Base-by-base conservation (phyloP, 169 alveolate genomes). In the Cryptosporidium ryanae region DNA sequence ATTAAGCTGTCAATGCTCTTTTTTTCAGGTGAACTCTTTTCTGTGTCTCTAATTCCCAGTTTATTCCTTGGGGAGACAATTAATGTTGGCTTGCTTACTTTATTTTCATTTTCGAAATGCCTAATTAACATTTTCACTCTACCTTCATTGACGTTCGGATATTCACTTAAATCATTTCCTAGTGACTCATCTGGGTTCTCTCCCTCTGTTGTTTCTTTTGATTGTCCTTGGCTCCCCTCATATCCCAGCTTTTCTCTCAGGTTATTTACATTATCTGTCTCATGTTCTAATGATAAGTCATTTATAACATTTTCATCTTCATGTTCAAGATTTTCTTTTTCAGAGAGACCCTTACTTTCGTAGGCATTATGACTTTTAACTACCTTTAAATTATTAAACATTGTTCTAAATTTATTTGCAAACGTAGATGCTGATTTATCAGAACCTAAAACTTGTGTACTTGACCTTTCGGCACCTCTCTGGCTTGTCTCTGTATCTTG, bases 71-170 rank as follows among this genome's bases (percentile, higher is more conserved):
- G 82, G 21, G 52, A 23, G 1, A 31, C 44, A n/a, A 49, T 38
- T 38, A 38, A 0, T 6, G 46, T 6, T 38, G 46, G 46, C 8
- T 38, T 38, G 8, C 8, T 38, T 10, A 38, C 46, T 38, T 0
- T 38, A 38, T 38, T 38, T 25, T 68, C 83, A 13, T 32, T 52
- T 29, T 68, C 83, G 31, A 68, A 68, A 50, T 5, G 83, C 17
- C 52, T 52, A 5, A 68, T 68, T 31, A 68, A 38, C 54, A 32
- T 52, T 29, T 68, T 68, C 18, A 68, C 83, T 68, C 67, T 68
- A 52, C 66, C 31, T 68, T 29, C 55, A 34, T 68, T 68, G 12
- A 15, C 2, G 0, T 3, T 63, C 13, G 5, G 31, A n/a, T n/a
- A 0, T 10, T 0, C n/a, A n/a, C n/a, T n/a, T n/a, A n/a, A n/a